A percentile compares a stretch with the other conserved stretches of the same genome.
Evolutionary conservation across 306 rosid genomes (phyloP).

Genomic region (Vigna mungo): DNA sequence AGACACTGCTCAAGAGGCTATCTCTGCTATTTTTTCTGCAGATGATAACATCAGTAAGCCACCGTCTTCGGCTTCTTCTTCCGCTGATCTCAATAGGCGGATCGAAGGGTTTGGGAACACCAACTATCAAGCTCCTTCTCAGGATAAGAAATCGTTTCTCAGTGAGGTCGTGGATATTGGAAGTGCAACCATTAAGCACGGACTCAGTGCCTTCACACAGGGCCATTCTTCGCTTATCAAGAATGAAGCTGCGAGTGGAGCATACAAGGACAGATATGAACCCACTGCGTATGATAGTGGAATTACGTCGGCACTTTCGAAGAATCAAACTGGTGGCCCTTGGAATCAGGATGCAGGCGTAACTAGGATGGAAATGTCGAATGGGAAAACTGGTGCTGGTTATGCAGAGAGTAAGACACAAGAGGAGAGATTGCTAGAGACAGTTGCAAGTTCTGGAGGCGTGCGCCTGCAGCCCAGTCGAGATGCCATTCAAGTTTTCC

Average conservation of each 20-base stretch:
- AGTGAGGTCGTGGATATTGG: conserved; percentile 20
- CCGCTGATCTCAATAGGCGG: conserved; percentile 60
- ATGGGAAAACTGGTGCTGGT: conserved; percentile 56
- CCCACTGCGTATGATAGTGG: conserved; percentile 55
- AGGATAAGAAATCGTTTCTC: conserved; percentile 24
- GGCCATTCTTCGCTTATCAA: conserved; percentile 8
- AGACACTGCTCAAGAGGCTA: conserved; percentile 17
- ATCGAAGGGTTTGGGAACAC: conserved; percentile 29
- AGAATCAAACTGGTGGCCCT: conserved; percentile 60
- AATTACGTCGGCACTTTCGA: not conserved
- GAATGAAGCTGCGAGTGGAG: conserved; percentile 6
- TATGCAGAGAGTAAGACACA: conserved; percentile 68
- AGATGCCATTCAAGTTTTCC: conserved; percentile 89
- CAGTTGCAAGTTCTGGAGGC: conserved; percentile 93
- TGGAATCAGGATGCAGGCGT: conserved; percentile 29
- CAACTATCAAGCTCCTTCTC: conserved; percentile 6
- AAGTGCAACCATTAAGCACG: conserved; percentile 33
- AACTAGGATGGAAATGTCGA: not conserved
- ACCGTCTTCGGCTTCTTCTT: conserved; percentile 28
- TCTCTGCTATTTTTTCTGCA: not conserved
- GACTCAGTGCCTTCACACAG: conserved; percentile 9
- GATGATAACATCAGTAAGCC: conserved; percentile 36
- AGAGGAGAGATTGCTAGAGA: conserved; percentile 92
- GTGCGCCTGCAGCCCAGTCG: conserved; percentile 97
- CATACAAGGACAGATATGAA: conserved; percentile 60